These are phyloP conservation scores for Marchantia paleacea DNA, from an alignment of 225 moss, liverwort and hornwort genomes.

Conservation along the genomic window DNA sequence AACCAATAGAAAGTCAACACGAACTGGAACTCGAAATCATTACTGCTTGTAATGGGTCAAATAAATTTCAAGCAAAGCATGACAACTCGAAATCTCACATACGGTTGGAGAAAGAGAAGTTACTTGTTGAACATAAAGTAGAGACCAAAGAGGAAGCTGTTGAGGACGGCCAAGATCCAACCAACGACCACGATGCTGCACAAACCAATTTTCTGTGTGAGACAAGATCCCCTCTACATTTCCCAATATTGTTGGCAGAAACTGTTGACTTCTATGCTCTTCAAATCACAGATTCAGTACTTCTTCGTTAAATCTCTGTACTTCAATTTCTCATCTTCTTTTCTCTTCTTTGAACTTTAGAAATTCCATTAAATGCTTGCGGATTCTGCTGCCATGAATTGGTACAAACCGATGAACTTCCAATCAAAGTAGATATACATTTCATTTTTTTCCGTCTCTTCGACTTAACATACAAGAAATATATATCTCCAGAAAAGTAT, in stretches of 20 bases:
- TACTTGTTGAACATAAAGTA: constrained; percentile 63
- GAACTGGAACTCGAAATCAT: no score
- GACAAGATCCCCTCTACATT: background rate
- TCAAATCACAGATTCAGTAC: background rate
- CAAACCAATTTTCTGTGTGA: background rate
- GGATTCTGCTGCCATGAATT: background rate
- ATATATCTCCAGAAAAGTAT: background rate
- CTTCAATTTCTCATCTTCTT: background rate
- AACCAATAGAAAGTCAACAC: background rate
- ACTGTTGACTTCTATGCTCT: background rate
- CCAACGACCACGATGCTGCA: constrained; percentile 50
- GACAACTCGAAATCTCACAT: background rate
- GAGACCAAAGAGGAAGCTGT: constrained; percentile 57
- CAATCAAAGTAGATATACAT: background rate
- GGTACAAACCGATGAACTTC: background rate
- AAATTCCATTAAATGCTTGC: background rate
- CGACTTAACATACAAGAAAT: background rate
- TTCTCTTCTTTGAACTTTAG: background rate
- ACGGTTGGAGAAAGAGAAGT: background rate
- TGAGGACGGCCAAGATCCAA: constrained; percentile 53
- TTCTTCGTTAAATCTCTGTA: background rate
- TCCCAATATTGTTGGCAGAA: background rate
- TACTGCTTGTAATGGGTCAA: no score
- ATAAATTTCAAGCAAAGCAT: background rate
- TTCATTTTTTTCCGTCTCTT: background rate